Evolutionary conservation across 768 basidiomycete species (phyloP).

Genomic region (Rhodotorula graminis): DNA sequence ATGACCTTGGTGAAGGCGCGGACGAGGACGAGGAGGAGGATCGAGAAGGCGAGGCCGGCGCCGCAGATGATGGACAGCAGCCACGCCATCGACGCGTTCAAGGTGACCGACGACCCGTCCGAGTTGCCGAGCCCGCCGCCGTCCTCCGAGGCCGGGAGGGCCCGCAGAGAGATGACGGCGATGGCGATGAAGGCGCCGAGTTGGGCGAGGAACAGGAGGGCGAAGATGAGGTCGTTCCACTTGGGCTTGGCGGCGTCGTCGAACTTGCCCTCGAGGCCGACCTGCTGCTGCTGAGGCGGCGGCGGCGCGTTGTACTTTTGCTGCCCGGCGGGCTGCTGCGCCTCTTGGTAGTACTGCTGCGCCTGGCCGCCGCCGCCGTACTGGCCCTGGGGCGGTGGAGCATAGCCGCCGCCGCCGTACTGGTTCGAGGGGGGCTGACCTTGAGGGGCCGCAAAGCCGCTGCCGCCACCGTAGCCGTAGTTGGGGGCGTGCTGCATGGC

Average conservation of each 20-base stretch:
- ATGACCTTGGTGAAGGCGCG: conserved; percentile 40
- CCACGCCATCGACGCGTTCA: conserved; percentile 30
- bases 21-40: conserved; percentile 37
- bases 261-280: conserved; percentile 28
- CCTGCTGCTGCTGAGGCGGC: neutral
- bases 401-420: neutral
- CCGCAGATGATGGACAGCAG: conserved; percentile 38
- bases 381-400: neutral
- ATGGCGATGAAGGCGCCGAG: conserved; percentile 41
- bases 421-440: no score
- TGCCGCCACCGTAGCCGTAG: neutral
- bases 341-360: conserved; percentile 5
- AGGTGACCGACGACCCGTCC: conserved; percentile 15
- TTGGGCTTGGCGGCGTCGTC: conserved; percentile 31
- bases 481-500: neutral
- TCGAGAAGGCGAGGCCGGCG: conserved; percentile 35
- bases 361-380: neutral
- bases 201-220: conserved; percentile 43
- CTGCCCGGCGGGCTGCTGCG: neutral
- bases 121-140: conserved; percentile 15
- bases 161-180: conserved; percentile 38
- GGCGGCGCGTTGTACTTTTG: conserved; percentile 3
- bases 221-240: conserved; percentile 40
- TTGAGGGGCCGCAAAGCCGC: no score
- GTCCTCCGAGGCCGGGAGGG: conserved; percentile 7